A percentile compares a stretch with the other conserved stretches of the same genome.
phyloP scores from a whole-genome alignment of 148 eudicot species.

The Cornus florida region DNA sequence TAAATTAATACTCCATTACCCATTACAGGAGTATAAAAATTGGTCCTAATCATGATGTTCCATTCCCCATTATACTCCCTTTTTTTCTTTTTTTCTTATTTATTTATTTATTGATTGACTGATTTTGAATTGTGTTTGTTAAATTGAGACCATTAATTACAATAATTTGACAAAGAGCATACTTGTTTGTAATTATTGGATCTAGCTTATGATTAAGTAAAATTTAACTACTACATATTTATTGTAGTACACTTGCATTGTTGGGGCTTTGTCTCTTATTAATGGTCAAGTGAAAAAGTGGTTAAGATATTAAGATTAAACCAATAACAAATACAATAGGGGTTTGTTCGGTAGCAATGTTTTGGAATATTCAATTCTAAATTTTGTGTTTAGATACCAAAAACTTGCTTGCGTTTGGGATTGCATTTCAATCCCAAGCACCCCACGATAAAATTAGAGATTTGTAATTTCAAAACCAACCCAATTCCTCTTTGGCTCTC shows the following conservation, averaged over 20 bases:
- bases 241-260: neutral
- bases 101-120: neutral
- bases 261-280: slow-evolving; percentile 2
- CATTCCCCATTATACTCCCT: neutral
- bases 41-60: slow-evolving; percentile 12
- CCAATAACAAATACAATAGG: neutral
- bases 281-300: neutral
- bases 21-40: neutral
- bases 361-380: too few species aligned
- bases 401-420: too few species aligned
- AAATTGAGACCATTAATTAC: neutral
- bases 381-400: too few species aligned
- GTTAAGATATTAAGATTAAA: neutral
- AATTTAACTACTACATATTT: neutral
- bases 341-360: too few species aligned
- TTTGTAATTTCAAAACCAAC: too few species aligned
- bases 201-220: neutral
- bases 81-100: neutral
- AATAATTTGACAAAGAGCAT: neutral
- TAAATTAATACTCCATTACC: neutral
- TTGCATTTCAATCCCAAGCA: too few species aligned
- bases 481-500: too few species aligned
- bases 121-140: neutral
- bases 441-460: too few species aligned
- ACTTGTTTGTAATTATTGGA: neutral